Evolutionary conservation across 305 asterid genomes (phyloP), one percentile per base, ranked within the genome.

Genomic region (Ajuga reptans): DNA sequence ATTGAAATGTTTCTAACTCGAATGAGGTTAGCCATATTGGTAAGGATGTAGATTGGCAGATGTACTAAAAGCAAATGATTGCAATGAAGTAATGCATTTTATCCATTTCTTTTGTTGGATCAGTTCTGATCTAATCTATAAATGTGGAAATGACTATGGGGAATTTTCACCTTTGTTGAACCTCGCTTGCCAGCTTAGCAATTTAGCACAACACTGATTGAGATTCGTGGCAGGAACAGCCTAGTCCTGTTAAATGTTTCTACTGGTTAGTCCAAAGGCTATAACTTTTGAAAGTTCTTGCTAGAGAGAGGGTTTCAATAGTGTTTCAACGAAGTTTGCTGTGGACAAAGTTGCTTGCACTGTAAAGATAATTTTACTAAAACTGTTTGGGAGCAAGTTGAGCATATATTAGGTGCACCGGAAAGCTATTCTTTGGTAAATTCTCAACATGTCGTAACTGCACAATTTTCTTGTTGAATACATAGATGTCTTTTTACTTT

Each of bases 41-140:
- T 60, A 42, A 55, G 52, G 39, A 39, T 52, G 47, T 33, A 49
- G 65, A 39, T 42, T 33, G 73, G 76, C 12, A 56, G 69, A 34
- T 8, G 21, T 50, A 14, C 58, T 42, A 6, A 34, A 41, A 66
- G 52, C 16, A 46, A 33, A 46, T 63, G 69, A 39, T 37, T 66
- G 17, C 21, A 47, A 16, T n/a, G 1, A 0, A 7, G n/a, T 50
- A 18, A 14, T 51, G 75, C 64, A 67, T 9, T 42, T 68, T 31
- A 4, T 27, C 45, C 1, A 9, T 52, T 36, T 14, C 3, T 21
- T n/a, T 29, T 27, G 41, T 51, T 11, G 69, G 75, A n/a, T 41
- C 9, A 15, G 6, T 42, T 57, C 65, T 47, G 67, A 69, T 67
- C 17, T 60, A 58, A 47, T 64, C 12, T 42, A 12, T 33, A 46